phyloP scores from a whole-genome alignment of 345 rosid species.

The Trapa incisa region DNA sequence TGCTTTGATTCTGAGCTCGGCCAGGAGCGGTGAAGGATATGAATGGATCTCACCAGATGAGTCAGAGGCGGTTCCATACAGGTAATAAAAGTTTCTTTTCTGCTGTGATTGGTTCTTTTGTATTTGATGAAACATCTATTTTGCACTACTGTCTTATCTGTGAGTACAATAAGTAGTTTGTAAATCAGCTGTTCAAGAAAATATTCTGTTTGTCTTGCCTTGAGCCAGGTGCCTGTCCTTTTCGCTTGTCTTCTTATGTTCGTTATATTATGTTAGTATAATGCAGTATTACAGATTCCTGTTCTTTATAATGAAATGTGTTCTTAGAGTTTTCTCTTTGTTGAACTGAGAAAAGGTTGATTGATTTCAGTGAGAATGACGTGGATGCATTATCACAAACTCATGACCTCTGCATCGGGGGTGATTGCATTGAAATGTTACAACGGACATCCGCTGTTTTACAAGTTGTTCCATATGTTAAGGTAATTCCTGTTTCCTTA shows the following conservation, averaged over 20 bases:
- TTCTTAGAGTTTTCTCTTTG: slow-evolving; percentile 1
- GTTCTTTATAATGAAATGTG: slow-evolving; percentile 2
- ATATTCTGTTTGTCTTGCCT: neutral
- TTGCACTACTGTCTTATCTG: neutral
- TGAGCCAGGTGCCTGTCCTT: neutral
- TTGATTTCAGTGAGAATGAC: slow-evolving; percentile 54
- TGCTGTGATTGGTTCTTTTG: neutral
- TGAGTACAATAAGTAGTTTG: neutral
- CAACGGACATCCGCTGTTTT: slow-evolving; percentile 68
- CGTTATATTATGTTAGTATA: neutral
- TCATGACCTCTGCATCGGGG: slow-evolving; percentile 92
- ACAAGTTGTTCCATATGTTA: slow-evolving; percentile 76
- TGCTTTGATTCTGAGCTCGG: slow-evolving; percentile 56
- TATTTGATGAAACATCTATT: neutral
- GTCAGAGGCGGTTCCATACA: slow-evolving; percentile 49
- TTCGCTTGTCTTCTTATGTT: neutral
- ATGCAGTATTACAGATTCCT: neutral
- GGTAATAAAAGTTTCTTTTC: slow-evolving; percentile 15
- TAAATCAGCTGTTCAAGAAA: neutral
- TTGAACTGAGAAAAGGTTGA: slow-evolving; percentile 1
- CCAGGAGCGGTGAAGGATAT: slow-evolving; percentile 31
- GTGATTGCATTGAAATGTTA: slow-evolving; percentile 93
- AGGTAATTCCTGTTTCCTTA: slow-evolving; percentile 31
- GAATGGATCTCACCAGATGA: slow-evolving; percentile 95
- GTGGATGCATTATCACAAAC: slow-evolving; percentile 62